Percentiles rank a stretch among this genome's conserved stretches.
These are phyloP conservation scores for Hyphopichia burtonii DNA, from an alignment of 1,139 yeast species.

Conservation along the genomic window DNA sequence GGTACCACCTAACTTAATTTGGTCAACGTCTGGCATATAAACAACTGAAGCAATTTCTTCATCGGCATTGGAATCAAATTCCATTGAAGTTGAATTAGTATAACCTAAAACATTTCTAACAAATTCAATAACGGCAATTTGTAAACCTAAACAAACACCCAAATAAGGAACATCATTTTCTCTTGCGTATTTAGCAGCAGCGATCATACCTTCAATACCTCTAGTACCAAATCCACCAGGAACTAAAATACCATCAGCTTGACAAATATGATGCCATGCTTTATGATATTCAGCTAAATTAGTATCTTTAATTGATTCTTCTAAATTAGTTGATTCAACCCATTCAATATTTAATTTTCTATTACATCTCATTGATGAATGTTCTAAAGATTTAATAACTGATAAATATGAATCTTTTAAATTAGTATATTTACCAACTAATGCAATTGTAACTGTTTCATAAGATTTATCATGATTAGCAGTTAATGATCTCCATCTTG, in stretches of 20 bases:
- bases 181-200: conserved; percentile 97
- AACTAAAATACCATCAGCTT: conserved; percentile 94
- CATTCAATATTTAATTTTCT: conserved; percentile 85
- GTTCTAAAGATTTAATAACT: conserved; percentile 93
- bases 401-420: conserved; percentile 93
- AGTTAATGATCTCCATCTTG: conserved; percentile 80
- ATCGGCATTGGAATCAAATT: conserved; percentile 63
- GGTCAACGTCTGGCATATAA: conserved; percentile 98
- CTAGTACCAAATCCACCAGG: conserved; percentile 99
- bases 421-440: conserved; percentile 96
- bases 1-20: conserved; percentile 95
- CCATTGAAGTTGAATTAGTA: conserved; percentile 75
- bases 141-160: conserved; percentile 98
- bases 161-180: conserved; percentile 90
- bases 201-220: conserved; percentile 98
- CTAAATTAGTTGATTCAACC: conserved; percentile 94
- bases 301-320: conserved; percentile 60
- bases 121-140: conserved; percentile 93
- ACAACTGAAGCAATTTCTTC: conserved; percentile 80
- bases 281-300: conserved; percentile 82
- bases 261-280: conserved; percentile 93
- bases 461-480: conserved; percentile 73
- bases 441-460: conserved; percentile 88
- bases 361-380: conserved; percentile 86
- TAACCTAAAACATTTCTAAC: conserved; percentile 78